Percentiles rank a stretch among this genome's conserved stretches.
phyloP scores from a whole-genome alignment of 805 yeast species.

The Scheffersomyces coipomensis region DNA sequence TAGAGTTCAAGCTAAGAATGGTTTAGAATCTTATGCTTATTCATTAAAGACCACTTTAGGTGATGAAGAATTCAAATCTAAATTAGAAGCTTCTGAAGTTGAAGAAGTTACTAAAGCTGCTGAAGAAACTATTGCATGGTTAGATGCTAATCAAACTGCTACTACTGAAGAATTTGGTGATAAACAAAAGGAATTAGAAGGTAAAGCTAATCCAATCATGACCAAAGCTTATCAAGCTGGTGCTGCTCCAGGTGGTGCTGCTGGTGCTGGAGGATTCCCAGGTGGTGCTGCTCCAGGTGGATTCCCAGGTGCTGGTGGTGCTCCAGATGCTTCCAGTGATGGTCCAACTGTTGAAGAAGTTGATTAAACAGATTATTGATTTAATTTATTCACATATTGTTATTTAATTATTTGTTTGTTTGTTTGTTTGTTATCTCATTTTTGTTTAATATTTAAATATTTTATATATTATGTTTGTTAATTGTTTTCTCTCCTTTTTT shows the following conservation, averaged over 20 bases:
- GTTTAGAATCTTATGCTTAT: conserved; percentile 92
- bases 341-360: conserved; percentile 58
- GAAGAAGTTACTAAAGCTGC: conserved; percentile 74
- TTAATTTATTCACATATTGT: too few relatives aligned
- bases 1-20: conserved; percentile 93
- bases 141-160: conserved; percentile 91
- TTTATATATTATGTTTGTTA: too few relatives aligned
- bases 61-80: conserved; percentile 40
- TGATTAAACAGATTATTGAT: conserved; percentile 30
- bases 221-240: conserved; percentile 95
- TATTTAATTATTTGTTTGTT: too few relatives aligned
- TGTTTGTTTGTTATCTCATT: too few relatives aligned
- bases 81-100: conserved; percentile 59
- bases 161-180: conserved; percentile 88
- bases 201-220: conserved; percentile 94
- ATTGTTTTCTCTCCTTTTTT: too few relatives aligned
- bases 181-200: conserved; percentile 94
- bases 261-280: conserved; percentile 62
- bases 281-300: conserved; percentile 61
- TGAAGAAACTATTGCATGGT: conserved; percentile 86
- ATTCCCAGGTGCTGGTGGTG: conserved; percentile 31
- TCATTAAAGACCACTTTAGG: conserved; percentile 80
- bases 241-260: conserved; percentile 70
- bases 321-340: conserved; percentile 35
- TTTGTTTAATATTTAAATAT: too few relatives aligned